Evolutionary conservation across 441 rosid species (phyloP), one percentile per base, ranked within the genome.

Genomic region (Mallotus repandus): DNA sequence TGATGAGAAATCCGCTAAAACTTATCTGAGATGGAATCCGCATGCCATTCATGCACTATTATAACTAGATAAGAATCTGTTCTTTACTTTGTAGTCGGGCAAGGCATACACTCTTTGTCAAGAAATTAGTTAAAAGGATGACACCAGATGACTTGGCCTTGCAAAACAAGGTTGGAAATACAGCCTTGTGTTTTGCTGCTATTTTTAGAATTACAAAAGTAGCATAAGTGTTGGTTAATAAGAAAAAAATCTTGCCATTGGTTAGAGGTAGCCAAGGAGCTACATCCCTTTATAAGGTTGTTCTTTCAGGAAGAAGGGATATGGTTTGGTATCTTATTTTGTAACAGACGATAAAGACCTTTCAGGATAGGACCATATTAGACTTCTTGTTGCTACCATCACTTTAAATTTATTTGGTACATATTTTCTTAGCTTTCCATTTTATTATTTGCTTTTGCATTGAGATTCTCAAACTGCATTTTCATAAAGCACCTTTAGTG

Each of bases 1-100:
- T 52, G 84, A 84, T 21, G 82, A 84, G 85, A 49, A 60, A 63
- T 58, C 58, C 2, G 85, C 87, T 18, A 77, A 76, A 25, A 57
- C 29, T 1, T 78, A 71, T 60, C 69, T 84, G 16, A 25, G 48
- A 50, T 71, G 56, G 54, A 66, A 84, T 60, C 81, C 81, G 9
- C 67, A 77, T 14, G 85, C 85, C 5, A 65, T 72, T 12, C 74
- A 72, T 58, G 82, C 72, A 74, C 74, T 53, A 77, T 85, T 54
- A 79, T 81, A 5, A 74, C 67, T 59, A 75, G 68, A 14, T 62
- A 41, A 43, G 86, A 85, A 57, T 81, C 86, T 7, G 79, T 71
- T 49, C 88, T 85, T 49, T 85, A 85, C 73, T 71, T 85, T 66
- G 86, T 86, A 25, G 82, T 0, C 84, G 79, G 32, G 85, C 88